phyloP scores from a whole-genome alignment of 2,329 filamentous ascomycete species.

The Ophiosphaerella narmari region DNA sequence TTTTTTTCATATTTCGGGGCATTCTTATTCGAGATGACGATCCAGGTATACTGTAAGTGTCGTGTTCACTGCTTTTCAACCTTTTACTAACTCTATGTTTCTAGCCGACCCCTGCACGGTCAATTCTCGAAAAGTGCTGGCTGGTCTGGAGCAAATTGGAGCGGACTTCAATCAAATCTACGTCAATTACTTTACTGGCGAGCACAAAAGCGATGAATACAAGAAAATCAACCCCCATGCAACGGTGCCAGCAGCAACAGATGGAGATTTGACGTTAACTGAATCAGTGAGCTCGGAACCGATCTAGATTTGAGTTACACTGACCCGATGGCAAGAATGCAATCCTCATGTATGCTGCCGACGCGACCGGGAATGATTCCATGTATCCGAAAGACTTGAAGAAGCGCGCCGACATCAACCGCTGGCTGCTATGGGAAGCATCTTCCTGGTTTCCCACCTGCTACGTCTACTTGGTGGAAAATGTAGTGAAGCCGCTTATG shows the following conservation, averaged over 20 bases:
- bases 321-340: conserved; percentile 33
- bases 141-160: conserved; percentile 45
- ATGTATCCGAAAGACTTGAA: conserved; percentile 49
- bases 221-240: conserved; percentile 46
- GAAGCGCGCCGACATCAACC: conserved; percentile 46
- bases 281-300: conserved; percentile 32
- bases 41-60: conserved; percentile 16
- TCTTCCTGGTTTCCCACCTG: conserved; percentile 48
- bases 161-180: conserved; percentile 44
- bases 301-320: neutral
- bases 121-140: conserved; percentile 50
- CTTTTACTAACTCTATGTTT: neutral
- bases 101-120: conserved; percentile 46
- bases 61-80: neutral
- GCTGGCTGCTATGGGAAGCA: conserved; percentile 52
- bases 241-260: conserved; percentile 48
- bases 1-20: neutral
- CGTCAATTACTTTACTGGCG: conserved; percentile 48
- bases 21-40: conserved; percentile 10
- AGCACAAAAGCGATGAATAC: conserved; percentile 45
- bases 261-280: conserved; percentile 47
- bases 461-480: conserved; percentile 49
- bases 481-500: conserved; percentile 49
- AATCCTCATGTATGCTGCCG: conserved; percentile 50
- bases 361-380: conserved; percentile 31